Evolutionary conservation across 2,329 filamentous ascomycete species (phyloP), one percentile per base, ranked within the genome.

Genomic region (Cordyceps cicadae): DNA sequence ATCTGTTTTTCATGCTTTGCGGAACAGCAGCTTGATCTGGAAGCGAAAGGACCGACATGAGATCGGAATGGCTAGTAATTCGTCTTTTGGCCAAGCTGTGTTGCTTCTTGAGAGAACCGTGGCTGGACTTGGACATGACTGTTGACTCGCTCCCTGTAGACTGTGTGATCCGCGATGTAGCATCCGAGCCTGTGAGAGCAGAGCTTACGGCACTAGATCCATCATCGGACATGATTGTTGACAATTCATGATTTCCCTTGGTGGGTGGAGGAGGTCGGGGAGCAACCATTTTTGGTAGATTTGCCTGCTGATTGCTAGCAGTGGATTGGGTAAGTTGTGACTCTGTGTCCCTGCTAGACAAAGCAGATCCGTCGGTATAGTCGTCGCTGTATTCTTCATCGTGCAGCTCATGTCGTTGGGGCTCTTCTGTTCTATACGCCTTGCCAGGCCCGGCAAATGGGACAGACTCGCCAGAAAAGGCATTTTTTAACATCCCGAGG

Each of bases 41-140:
- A 62, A 90, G 76, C 0, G 92, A 97, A 9, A 99, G 79, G 3
- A 96, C 91, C 0, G 94, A 97, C 45, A 99, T 90, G 26, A 99
- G 80, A 72, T 99, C 94, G 17, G 92, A 92, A 73, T 97, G 92
- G 62, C 90, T 96, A 4, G 92, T 96, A 45, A 96, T 81, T 62
- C 89, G 85, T 64, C 90, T 84, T 71, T 88, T 90, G 39, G 90
- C 76, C 49, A 78, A 80, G 1, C 80, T 74, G 63, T 70, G 65
- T 15, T 64, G 67, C 26, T 62, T 63, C 74, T 70, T 76, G 61
- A 72, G 76, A 63, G 76, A 81, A 64, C 75, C 65, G 62, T 72
- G 76, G 19, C 75, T 76, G 32, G 76, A 79, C 64, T 76, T 77
- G 7, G 79, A 81, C 61, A 81, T 68, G 39, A 72, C 71, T 8